Base-by-base conservation (phyloP, 2,329 filamentous ascomycete genomes). In the Apiospora pterosperma region DNA sequence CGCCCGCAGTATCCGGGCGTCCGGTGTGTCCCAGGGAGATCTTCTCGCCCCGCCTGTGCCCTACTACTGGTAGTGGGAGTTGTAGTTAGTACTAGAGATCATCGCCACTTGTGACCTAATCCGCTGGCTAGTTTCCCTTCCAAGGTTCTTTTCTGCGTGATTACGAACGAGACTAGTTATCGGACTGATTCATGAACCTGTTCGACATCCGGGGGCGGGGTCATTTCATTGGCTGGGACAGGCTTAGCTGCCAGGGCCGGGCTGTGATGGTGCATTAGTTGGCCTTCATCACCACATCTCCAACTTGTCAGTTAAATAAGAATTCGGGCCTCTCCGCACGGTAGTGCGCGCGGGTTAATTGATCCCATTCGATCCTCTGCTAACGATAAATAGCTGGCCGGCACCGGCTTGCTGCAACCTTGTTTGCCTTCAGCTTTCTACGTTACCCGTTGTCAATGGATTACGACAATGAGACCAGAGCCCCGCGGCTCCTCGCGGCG, bases 401-500 rank as follows among this genome's bases (percentile, higher is more conserved):
- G 10, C 38, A n/a, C 23, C 34, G 19, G 8, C 12, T 16, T 12
- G 23, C 23, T 31, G 25, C 48, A 21, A 42, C 41, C n/a, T 38
- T 21, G 28, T 3, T 55, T n/a, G 16, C 48, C 16, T 55, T 7
- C n/a, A n/a, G n/a, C n/a, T n/a, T n/a, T n/a, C n/a, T n/a, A n/a
- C n/a, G n/a, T n/a, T n/a, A n/a, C n/a, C n/a, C n/a, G n/a, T n/a
- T n/a, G n/a, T n/a, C n/a, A n/a, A 11, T 21, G n/a, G 5, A 16
- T 7, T 34, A 34, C 16, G 48, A 55, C 8, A 34, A 21, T 28
- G 48, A 55, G 28, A n/a, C 48, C 4, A 31, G 48, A 31, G 48
- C 48, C 28, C 48, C 48, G 48, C 58, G 58, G n/a, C 58, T 60
- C 7, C 34, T 60, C 14, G 74, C 68, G n/a, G 70, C 70, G 2